These are phyloP conservation scores for Gautieria morchelliformis DNA, from an alignment of 768 basidiomycete genomes.

Conservation along the genomic window DNA sequence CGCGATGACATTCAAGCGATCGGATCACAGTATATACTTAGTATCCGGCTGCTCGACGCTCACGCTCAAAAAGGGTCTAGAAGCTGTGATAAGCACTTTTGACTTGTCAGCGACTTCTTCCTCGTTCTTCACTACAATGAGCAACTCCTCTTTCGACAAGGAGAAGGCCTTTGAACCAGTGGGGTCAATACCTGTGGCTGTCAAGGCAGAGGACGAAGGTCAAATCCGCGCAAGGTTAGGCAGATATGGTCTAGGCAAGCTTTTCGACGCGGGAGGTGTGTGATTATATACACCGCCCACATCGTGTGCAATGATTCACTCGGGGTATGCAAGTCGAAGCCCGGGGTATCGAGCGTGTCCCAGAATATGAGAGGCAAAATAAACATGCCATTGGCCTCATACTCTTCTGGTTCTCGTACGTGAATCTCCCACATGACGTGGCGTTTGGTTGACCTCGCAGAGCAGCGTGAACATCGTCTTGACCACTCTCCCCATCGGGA, in stretches of 20 bases:
- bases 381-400: slow-evolving; percentile 22
- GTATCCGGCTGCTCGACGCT: no score
- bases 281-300: neutral
- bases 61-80: no score
- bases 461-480: slow-evolving; percentile 41
- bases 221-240: slow-evolving; percentile 1
- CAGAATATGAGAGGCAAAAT: slow-evolving; percentile 35
- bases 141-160: neutral
- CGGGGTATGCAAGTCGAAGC: slow-evolving; percentile 31
- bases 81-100: no score
- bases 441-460: neutral
- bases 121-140: neutral
- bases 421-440: neutral
- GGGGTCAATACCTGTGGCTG: neutral
- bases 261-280: slow-evolving; percentile 5
- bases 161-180: neutral
- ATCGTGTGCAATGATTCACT: neutral
- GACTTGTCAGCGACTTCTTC: no score
- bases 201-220: neutral
- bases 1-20: no score
- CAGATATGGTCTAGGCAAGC: slow-evolving; percentile 1
- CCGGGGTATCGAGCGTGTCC: slow-evolving; percentile 44
- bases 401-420: slow-evolving; percentile 2
- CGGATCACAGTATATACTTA: no score
- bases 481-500: slow-evolving; percentile 41